Conservation (phyloP, 768 basidiomycete genomes). For the Sarcodon sp. region DNA sequence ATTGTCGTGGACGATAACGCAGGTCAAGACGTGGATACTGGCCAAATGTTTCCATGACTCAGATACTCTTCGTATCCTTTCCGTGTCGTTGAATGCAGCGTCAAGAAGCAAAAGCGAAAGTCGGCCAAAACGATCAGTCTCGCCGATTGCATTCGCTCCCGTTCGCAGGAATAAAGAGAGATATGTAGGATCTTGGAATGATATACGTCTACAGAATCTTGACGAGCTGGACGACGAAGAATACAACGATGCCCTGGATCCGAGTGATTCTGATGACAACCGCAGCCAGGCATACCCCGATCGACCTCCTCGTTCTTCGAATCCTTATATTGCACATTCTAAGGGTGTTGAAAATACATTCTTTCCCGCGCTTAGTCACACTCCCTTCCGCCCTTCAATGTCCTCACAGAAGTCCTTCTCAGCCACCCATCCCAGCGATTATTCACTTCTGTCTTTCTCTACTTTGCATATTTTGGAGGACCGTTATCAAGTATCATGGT, state of each 20-base stretch:
- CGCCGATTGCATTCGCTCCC: slow-evolving; percentile 57
- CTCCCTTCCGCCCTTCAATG: slow-evolving; percentile 1
- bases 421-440: slow-evolving; percentile 13
- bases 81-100: slow-evolving; percentile 11
- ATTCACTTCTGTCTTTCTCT: slow-evolving; percentile 49
- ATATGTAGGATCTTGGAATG: neutral
- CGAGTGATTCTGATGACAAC: slow-evolving; percentile 9
- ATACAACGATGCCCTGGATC: slow-evolving; percentile 13
- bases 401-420: slow-evolving; percentile 3
- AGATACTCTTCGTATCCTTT: slow-evolving; percentile 5
- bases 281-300: slow-evolving; percentile 8
- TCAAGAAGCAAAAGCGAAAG: slow-evolving; percentile 1
- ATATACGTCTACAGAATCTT: slow-evolving; percentile 8
- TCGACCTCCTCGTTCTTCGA: slow-evolving; percentile 4
- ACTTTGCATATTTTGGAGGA: slow-evolving; percentile 65
- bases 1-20: slow-evolving; percentile 42
- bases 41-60: slow-evolving; percentile 33
- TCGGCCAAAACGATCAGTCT: slow-evolving; percentile 27
- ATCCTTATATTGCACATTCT: neutral
- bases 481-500: slow-evolving; percentile 42
- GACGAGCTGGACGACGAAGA: slow-evolving; percentile 22
- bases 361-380: slow-evolving; percentile 1
- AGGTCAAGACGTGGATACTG: slow-evolving; percentile 53
- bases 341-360: slow-evolving; percentile 1
- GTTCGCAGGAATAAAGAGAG: slow-evolving; percentile 1